Conservation (phyloP, 2,329 filamentous ascomycete species). For the Hymenoscyphus linearis region DNA sequence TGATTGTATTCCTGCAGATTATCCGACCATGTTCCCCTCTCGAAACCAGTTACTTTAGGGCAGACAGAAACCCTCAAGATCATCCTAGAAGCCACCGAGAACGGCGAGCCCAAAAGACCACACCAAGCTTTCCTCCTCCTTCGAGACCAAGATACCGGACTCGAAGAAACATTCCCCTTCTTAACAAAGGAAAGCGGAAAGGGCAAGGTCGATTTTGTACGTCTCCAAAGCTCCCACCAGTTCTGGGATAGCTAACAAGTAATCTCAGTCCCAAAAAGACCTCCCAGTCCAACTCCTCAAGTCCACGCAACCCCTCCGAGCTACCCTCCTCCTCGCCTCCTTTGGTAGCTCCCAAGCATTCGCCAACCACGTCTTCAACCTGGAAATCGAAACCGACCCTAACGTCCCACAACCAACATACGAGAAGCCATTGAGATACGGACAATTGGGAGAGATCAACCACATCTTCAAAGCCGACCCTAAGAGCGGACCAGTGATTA, state of each 20-base stretch:
- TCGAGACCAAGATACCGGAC: conserved; percentile 64
- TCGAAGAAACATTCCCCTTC: conserved; percentile 85
- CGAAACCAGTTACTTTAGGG: conserved; percentile 60
- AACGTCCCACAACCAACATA: conserved; percentile 53
- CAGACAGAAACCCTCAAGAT: conserved; percentile 73
- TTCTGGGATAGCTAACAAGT: conserved; percentile 18
- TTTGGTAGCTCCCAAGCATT: conserved; percentile 71
- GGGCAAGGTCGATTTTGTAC: conserved; percentile 76
- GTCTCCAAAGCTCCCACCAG: conserved; percentile 31
- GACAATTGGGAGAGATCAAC: conserved; percentile 76
- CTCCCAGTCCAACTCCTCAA: conserved; percentile 77
- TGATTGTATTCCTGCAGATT: conserved; percentile 22
- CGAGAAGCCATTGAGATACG: conserved; percentile 73
- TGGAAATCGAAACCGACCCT: conserved; percentile 61
- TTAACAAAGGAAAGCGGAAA: conserved; percentile 84
- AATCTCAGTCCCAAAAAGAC: conserved; percentile 67
- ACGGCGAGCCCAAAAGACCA: conserved; percentile 71
- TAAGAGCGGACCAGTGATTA: conserved; percentile 70
- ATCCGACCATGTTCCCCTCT: conserved; percentile 37
- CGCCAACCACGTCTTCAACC: conserved; percentile 65
- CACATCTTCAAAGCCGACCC: conserved; percentile 83
- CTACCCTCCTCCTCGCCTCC: conserved; percentile 79
- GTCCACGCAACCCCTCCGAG: conserved; percentile 62
- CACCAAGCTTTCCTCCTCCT: conserved; percentile 92
- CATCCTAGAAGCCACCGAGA: conserved; percentile 73